These are phyloP conservation scores for Clonostachys rosea DNA, from an alignment of 2,329 filamentous ascomycete species.

Conservation along the genomic window DNA sequence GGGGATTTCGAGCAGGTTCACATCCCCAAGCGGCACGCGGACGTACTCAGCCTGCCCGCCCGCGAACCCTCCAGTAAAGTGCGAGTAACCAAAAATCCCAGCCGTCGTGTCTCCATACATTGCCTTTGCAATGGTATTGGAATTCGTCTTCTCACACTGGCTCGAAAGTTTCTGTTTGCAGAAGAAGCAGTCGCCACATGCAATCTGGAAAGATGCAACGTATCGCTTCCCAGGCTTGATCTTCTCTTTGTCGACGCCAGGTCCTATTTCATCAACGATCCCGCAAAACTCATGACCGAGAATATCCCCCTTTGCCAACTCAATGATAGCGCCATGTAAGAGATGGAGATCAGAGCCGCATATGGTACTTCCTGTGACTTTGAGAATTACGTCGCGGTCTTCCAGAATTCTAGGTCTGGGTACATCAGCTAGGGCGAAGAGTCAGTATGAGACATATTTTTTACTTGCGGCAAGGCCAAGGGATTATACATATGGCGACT, in stretches of 20 bases:
- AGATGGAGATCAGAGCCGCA: slow-evolving; percentile 57
- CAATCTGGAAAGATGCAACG: slow-evolving; percentile 84
- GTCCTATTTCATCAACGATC: slow-evolving; percentile 50
- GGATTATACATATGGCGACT: slow-evolving; percentile 56
- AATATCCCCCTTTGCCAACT: slow-evolving; percentile 62
- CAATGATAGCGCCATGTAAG: slow-evolving; percentile 49
- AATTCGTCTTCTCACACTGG: slow-evolving; percentile 76
- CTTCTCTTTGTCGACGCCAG: slow-evolving; percentile 29
- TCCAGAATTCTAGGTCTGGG: slow-evolving; percentile 71
- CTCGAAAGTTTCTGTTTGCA: slow-evolving; percentile 76
- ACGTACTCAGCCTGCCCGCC: slow-evolving; percentile 87
- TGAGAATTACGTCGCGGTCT: slow-evolving; percentile 72
- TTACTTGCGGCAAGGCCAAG: neutral
- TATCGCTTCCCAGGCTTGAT: slow-evolving; percentile 59
- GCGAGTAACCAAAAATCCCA: slow-evolving; percentile 69
- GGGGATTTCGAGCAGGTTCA: slow-evolving; percentile 77
- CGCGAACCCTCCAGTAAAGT: slow-evolving; percentile 82
- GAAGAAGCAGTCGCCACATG: slow-evolving; percentile 67
- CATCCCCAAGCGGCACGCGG: slow-evolving; percentile 73
- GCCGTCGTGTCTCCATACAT: slow-evolving; percentile 78
- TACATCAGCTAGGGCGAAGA: slow-evolving; percentile 43
- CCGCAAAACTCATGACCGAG: slow-evolving; percentile 61
- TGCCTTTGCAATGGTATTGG: slow-evolving; percentile 63
- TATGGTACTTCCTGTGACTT: slow-evolving; percentile 61
- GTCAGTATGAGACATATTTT: neutral